A percentile compares a stretch with the other conserved stretches of the same genome.
Evolutionary conservation across 129 eudicot genomes (phyloP).

Genomic region (Chrysanthemum makinoi): DNA sequence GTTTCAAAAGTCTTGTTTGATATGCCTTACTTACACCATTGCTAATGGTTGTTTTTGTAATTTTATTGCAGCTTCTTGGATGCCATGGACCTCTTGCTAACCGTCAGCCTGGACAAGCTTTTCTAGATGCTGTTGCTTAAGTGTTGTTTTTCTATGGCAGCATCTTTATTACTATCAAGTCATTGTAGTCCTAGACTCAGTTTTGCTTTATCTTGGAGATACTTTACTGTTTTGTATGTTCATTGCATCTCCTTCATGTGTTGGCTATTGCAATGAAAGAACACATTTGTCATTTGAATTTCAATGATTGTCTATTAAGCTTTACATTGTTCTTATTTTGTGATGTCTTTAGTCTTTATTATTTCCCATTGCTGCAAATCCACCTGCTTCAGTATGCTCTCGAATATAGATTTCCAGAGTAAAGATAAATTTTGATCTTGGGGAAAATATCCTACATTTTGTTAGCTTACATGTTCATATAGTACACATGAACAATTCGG

Average conservation of each 20-base stretch:
- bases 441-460: too few species aligned
- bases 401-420: too few species aligned
- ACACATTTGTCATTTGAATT: conserved; percentile 9
- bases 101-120: conserved; percentile 84
- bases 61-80: conserved; percentile 67
- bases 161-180: not conserved
- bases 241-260: conserved; percentile 13
- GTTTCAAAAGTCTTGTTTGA: too few species aligned
- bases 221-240: conserved; percentile 25
- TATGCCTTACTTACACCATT: too few species aligned
- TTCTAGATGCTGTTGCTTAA: conserved; percentile 52
- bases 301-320: not conserved
- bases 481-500: too few species aligned
- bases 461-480: too few species aligned
- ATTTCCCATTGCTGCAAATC: too few species aligned
- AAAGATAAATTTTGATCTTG: too few species aligned
- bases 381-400: too few species aligned
- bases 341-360: not conserved
- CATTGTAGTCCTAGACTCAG: not conserved
- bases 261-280: conserved; percentile 26
- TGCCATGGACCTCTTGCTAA: conserved; percentile 81
- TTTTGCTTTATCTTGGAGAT: conserved; percentile 16
- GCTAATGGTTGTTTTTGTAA: not conserved
- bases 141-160: not conserved
- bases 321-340: not conserved